Base-by-base conservation (phyloP, 2,329 filamentous ascomycete species). In the Bimuria novae-zelandiae region DNA sequence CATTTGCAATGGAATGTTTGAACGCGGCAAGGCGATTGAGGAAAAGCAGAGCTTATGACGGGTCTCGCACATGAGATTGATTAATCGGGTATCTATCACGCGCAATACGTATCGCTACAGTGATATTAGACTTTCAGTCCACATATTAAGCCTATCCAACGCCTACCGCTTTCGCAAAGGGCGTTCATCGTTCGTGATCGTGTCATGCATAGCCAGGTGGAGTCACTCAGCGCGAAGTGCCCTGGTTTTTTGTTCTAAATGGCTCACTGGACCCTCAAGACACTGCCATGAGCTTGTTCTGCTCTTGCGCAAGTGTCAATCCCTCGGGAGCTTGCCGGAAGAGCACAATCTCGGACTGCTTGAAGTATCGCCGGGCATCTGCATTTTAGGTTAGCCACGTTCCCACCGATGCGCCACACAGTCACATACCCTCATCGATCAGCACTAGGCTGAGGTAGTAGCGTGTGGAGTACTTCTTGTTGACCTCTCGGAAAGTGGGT, bases 381-480 rank as follows among this genome's bases (percentile, higher is more conserved):
- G 70, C 21, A 46, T n/a, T n/a, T n/a, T 16, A 12, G 7, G 44
- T 61, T 54, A 64, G 56, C 33, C 55, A 65, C 42, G 66, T 33
- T 27, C 19, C 27, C n/a, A 11, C 25, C 69, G 36, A 49, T 33
- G 43, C 22, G 37, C n/a, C 67, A 59, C 22, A 21, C 19, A 36
- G 7, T 16, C 32, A 55, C 61, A 41, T 77, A 89, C 90, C 90
- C 84, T 97, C 92, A 69, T 97, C 92, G 63, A 97, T 97, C 63
- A 97, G 82, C 19, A 99, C 94, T 57, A 99, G 79, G 72, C 92
- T 97, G 58, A 99, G 84, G 77, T 99, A 99, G 78, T 99, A 99
- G 68, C 94, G 84, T 32, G 93, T 97, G 22, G 93, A 97, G 76
- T 96, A 99, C 79, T 99, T 99, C 83, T 99, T 99, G 84, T 99